phyloP scores from a whole-genome alignment of 2,329 filamentous ascomycete genomes.

The Penicillium sp. region DNA sequence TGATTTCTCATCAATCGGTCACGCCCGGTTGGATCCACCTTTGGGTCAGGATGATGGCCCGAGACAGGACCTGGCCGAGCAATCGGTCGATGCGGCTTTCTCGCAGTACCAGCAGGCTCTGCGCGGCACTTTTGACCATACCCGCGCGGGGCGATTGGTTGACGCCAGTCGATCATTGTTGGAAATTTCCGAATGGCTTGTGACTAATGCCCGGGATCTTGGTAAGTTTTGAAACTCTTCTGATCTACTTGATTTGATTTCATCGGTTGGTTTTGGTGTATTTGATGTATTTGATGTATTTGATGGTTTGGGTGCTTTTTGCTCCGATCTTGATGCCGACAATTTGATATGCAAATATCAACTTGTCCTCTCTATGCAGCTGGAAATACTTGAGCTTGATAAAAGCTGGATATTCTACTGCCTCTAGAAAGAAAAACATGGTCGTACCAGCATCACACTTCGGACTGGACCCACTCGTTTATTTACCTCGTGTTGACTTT shows the following conservation, averaged over 20 bases:
- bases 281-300: no score
- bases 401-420: background rate
- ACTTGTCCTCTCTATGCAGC: background rate
- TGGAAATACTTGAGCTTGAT: background rate
- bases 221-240: conserved; percentile 51
- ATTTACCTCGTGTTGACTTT: background rate
- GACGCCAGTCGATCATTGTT: conserved; percentile 60
- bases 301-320: background rate
- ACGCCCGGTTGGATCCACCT: conserved; percentile 34
- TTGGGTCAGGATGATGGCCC: conserved; percentile 1
- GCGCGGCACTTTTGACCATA: conserved; percentile 67
- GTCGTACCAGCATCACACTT: conserved; percentile 15
- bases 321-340: background rate
- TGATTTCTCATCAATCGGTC: conserved; percentile 42
- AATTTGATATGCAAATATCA: no score
- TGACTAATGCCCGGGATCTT: conserved; percentile 63
- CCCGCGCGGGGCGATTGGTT: conserved; percentile 59
- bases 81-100: conserved; percentile 65
- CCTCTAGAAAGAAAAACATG: background rate
- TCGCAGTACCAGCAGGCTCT: conserved; percentile 57
- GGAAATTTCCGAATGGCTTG: conserved; percentile 64
- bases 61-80: conserved; percentile 37
- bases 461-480: conserved; percentile 15
- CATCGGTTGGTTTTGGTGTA: background rate
- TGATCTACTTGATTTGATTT: conserved; percentile 22